Evolutionary conservation across 228 moss, liverwort and hornwort genomes (phyloP).

Genomic region (Sphagnum fallax): DNA sequence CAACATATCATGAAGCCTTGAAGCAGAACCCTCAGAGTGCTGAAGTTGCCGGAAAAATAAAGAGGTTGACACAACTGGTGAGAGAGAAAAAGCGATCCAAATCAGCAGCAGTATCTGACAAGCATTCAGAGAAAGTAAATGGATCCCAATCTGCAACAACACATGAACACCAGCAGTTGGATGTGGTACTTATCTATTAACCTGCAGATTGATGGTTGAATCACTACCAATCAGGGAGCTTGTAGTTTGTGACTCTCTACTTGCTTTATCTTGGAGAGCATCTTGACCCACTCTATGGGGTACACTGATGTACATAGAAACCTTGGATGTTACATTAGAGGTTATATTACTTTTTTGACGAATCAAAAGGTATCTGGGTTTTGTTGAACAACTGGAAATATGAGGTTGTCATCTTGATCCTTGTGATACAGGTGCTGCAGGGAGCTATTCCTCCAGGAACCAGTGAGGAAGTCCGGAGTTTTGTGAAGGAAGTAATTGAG

Average conservation of each 20-base stretch:
- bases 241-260: background rate
- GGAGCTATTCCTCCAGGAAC: slow-evolving; percentile 49
- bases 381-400: too few relatives aligned
- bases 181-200: slow-evolving; percentile 35
- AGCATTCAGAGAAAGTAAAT: slow-evolving; percentile 45
- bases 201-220: background rate
- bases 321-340: too few relatives aligned
- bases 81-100: slow-evolving; percentile 62
- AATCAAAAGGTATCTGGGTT: too few relatives aligned
- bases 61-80: slow-evolving; percentile 79
- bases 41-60: slow-evolving; percentile 79
- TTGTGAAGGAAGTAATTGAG: slow-evolving; percentile 71
- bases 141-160: slow-evolving; percentile 46
- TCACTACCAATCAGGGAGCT: too few relatives aligned
- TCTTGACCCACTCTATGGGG: too few relatives aligned
- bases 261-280: too few relatives aligned
- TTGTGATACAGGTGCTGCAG: slow-evolving; percentile 35
- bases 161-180: slow-evolving; percentile 48
- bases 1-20: slow-evolving; percentile 67
- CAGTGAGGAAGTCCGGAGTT: slow-evolving; percentile 47
- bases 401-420: too few relatives aligned
- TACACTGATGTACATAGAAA: too few relatives aligned
- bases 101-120: slow-evolving; percentile 39
- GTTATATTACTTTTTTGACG: too few relatives aligned
- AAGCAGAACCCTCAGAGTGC: slow-evolving; percentile 76